phyloP scores from a whole-genome alignment of 805 yeast genomes.

The Kockiozyma suomiensis region DNA sequence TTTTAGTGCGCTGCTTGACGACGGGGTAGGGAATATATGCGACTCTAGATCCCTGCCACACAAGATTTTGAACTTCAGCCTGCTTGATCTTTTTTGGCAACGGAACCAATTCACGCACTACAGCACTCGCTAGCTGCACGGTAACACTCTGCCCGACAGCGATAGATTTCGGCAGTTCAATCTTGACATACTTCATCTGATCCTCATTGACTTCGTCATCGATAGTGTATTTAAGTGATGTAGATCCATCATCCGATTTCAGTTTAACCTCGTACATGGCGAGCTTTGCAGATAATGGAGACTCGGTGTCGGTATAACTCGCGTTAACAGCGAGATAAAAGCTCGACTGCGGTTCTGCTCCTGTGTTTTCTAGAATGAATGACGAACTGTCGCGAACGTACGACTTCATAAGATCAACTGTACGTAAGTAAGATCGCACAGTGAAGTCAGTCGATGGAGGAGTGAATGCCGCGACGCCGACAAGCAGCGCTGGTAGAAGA shows the following conservation, averaged over 20 bases:
- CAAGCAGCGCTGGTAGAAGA: background rate
- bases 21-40: conserved; percentile 68
- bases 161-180: conserved; percentile 57
- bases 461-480: background rate
- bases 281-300: background rate
- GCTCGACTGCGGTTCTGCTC: conserved; percentile 52
- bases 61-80: conserved; percentile 61
- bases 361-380: conserved; percentile 63
- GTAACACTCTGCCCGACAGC: conserved; percentile 60
- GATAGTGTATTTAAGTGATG: background rate
- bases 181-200: conserved; percentile 6
- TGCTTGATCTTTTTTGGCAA: conserved; percentile 65
- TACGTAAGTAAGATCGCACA: conserved; percentile 50
- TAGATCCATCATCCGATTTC: conserved; percentile 10
- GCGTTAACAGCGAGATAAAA: conserved; percentile 65
- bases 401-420: conserved; percentile 65
- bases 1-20: conserved; percentile 48
- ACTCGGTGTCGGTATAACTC: conserved; percentile 40
- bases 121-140: conserved; percentile 54
- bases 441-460: conserved; percentile 3
- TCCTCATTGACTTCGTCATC: background rate
- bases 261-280: conserved; percentile 22
- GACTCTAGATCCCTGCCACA: conserved; percentile 56
- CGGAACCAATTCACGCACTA: conserved; percentile 56
- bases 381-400: conserved; percentile 64